phyloP scores from a whole-genome alignment of 768 basidiomycete species.

The Pleurotus tuber-regium region DNA sequence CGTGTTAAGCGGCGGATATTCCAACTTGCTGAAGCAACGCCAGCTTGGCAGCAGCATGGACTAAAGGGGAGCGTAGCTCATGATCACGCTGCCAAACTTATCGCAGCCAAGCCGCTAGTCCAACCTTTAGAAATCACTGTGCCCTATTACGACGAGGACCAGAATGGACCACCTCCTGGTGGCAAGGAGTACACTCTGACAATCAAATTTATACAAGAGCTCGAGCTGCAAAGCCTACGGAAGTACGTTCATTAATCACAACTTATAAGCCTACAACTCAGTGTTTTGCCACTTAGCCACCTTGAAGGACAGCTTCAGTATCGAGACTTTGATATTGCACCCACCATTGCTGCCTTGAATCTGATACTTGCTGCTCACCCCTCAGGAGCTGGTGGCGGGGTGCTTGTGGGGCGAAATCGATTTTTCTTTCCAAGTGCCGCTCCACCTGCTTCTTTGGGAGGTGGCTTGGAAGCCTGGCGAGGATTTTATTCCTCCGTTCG shows the following conservation, averaged over 20 bases:
- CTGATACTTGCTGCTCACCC: constrained; percentile 59
- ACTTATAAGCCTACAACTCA: constrained; percentile 28
- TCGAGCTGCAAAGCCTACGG: constrained; percentile 52
- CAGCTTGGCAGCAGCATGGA: constrained; percentile 49
- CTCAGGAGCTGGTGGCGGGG: constrained; percentile 51
- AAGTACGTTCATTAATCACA: constrained; percentile 29
- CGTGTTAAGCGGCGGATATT: constrained; percentile 61
- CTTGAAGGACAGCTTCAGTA: constrained; percentile 53
- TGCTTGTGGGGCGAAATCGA: constrained; percentile 63
- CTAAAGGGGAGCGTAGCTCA: constrained; percentile 51
- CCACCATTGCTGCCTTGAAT: constrained; percentile 63
- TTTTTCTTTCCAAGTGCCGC: constrained; percentile 58
- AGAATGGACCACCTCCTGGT: constrained; percentile 38
- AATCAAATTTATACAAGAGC: constrained; percentile 37
- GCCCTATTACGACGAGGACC: constrained; percentile 51
- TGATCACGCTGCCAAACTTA: constrained; percentile 51
- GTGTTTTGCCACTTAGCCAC: constrained; percentile 34
- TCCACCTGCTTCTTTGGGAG: constrained; percentile 52
- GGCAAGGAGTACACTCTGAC: constrained; percentile 47
- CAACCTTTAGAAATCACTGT: constrained; percentile 44
- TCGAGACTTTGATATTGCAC: constrained; percentile 54
- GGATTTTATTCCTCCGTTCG: constrained; percentile 64
- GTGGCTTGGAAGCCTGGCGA: constrained; percentile 52
- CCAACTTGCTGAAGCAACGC: constrained; percentile 53
- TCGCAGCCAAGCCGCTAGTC: constrained; percentile 43